Evolutionary conservation across 805 yeast species (phyloP), one percentile per base, ranked within the genome.

Genomic region (Metahyphopichia silvanorum): DNA sequence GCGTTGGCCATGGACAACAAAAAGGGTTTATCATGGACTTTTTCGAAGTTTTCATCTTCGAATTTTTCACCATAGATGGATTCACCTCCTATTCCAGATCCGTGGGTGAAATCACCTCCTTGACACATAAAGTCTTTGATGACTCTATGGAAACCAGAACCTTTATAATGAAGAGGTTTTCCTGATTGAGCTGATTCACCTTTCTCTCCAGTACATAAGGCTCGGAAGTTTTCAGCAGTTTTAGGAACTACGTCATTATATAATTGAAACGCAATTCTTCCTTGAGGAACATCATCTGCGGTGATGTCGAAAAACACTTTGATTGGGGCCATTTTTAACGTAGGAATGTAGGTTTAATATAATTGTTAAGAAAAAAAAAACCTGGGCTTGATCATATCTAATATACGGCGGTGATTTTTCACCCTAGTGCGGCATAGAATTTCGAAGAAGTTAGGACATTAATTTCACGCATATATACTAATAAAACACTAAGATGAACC

Each of bases 1-100:
- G 97, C 86, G 54, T 91, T 91, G 37, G 98, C 98, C 98, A 91
- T 93, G 6, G 95, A 86, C 47, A 91, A 73, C 46, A 93, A 69
- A 59, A 83, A 89, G 34, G 98, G 98, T 50, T 73, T 73, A 43
- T 80, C 87, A 55, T 91, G 98, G 41, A 71, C 75, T 44, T 76
- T 55, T 30, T 70, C 57, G 58, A 93, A 91, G 60, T 82, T 83
- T 60, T 91, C 98, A 56, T 91, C 98, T 52, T 86, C 95, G 62
- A 87, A 88, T 44, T 66, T 66, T 37, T 64, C 69, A 5, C 72
- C 72, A 37, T 66, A 66, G 28, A 66, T 66, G 6, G 68, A 60
- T 46, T 64, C 70, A 9, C 72, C 72, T 4, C 72, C 72, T 31
- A 57, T 52, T 5, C 72, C 72, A 10, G 57, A 37, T 5, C 65